Percentiles rank a stretch among this genome's conserved stretches.
Conservation (phyloP, 169 alveolate genomes). For the Eimeria acervulina region DNA sequence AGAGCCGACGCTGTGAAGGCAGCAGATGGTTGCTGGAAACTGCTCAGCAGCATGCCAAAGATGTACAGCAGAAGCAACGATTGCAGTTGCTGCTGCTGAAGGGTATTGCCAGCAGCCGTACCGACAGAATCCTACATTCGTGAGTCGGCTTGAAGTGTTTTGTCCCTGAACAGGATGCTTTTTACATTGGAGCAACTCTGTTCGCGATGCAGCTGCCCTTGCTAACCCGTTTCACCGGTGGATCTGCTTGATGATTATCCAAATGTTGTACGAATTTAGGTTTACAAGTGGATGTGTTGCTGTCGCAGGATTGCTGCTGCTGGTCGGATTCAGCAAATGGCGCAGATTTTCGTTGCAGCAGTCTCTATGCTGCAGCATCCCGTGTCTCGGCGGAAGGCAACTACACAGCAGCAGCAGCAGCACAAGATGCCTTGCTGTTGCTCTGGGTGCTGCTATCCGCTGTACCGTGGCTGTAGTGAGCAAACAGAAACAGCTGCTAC, state of each 20-base stretch:
- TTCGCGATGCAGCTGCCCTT: background rate
- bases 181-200: background rate
- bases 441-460: conserved; percentile 60
- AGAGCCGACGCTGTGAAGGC: background rate
- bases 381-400: background rate
- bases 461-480: conserved; percentile 5
- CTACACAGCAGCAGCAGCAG: conserved; percentile 53
- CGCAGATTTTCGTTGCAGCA: conserved; percentile 66
- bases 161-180: background rate
- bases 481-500: conserved; percentile 19
- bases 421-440: conserved; percentile 66
- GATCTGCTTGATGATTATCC: background rate
- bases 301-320: conserved; percentile 61
- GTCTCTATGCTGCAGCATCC: conserved; percentile 43
- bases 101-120: conserved; percentile 71
- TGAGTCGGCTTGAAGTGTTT: background rate
- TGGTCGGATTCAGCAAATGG: conserved; percentile 65
- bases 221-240: background rate
- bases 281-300: conserved; percentile 31
- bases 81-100: conserved; percentile 49
- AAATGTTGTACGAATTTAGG: background rate
- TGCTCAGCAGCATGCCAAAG: conserved; percentile 3
- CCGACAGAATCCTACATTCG: conserved; percentile 64
- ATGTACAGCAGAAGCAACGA: conserved; percentile 48
- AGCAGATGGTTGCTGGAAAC: conserved; percentile 1